Conservation (phyloP, 2,329 filamentous ascomycete species). For the Bertia moriformis region DNA sequence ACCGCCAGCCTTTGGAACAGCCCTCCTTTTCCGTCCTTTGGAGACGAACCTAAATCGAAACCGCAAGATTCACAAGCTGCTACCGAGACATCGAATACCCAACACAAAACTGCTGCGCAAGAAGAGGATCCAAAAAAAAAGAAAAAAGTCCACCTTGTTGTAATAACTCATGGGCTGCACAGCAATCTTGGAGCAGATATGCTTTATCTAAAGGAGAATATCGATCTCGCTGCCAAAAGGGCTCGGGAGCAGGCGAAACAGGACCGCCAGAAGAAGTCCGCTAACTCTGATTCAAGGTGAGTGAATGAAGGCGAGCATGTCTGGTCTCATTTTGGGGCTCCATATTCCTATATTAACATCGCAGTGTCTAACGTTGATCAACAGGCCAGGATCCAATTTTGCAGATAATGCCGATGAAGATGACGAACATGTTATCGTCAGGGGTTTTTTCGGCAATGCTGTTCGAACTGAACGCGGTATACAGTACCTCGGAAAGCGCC, state of each 20-base stretch:
- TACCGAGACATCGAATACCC: not conserved
- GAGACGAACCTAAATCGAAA: not conserved
- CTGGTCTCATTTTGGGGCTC: conserved; percentile 9
- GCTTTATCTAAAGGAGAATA: conserved; percentile 93
- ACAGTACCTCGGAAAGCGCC: conserved; percentile 86
- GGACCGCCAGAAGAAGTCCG: conserved; percentile 22
- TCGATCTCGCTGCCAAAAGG: conserved; percentile 68
- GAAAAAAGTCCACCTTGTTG: conserved; percentile 77
- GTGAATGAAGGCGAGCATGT: conserved; percentile 7
- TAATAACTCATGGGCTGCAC: conserved; percentile 86
- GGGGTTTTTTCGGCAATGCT: conserved; percentile 80
- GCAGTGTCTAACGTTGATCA: conserved; percentile 7
- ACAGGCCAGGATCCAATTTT: conserved; percentile 3
- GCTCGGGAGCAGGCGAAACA: conserved; percentile 50
- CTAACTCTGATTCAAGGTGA: conserved; percentile 6
- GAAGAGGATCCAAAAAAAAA: conserved; percentile 18
- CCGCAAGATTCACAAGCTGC: not conserved
- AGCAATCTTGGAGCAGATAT: conserved; percentile 93
- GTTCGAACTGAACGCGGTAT: conserved; percentile 87
- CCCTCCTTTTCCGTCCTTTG: conserved; percentile 61
- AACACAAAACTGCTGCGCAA: conserved; percentile 29
- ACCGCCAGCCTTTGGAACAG: conserved; percentile 85
- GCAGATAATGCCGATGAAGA: conserved; percentile 44
- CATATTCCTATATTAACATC: conserved; percentile 10
- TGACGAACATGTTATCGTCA: conserved; percentile 73